Conservation (phyloP, 495 filamentous ascomycete species). For the Pyrenopolyporus hunteri region DNA sequence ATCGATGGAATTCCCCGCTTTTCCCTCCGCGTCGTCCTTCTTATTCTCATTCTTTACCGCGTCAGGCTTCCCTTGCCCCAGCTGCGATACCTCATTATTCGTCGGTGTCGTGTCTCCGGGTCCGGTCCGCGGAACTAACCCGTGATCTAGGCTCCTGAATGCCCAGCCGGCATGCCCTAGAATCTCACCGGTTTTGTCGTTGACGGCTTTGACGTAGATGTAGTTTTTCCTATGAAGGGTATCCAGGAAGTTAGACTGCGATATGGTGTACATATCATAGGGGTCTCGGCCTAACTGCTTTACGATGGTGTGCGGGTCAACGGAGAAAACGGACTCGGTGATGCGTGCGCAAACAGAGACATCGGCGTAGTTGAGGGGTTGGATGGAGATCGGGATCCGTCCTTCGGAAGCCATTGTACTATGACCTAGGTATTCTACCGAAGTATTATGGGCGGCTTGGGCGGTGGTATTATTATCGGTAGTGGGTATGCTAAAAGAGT, state of each 20-base stretch:
- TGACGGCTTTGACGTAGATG: slow-evolving; percentile 35
- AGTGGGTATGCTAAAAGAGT: too few relatives aligned
- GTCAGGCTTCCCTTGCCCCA: background rate
- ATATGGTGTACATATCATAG: slow-evolving; percentile 23
- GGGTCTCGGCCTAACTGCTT: slow-evolving; percentile 23
- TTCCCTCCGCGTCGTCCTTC: background rate
- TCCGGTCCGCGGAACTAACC: slow-evolving; percentile 14
- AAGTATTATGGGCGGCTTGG: background rate
- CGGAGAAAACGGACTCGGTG: slow-evolving; percentile 18
- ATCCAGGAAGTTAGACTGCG: slow-evolving; percentile 8
- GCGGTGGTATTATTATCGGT: background rate
- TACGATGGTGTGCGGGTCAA: slow-evolving; percentile 27
- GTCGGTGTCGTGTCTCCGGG: slow-evolving; percentile 3
- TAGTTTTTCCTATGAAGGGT: slow-evolving; percentile 21
- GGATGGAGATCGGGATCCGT: slow-evolving; percentile 15
- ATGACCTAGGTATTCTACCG: too few relatives aligned
- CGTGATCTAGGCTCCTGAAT: slow-evolving; percentile 19
- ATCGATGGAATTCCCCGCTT: slow-evolving; percentile 17
- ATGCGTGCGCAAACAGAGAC: slow-evolving; percentile 14
- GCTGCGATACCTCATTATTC: background rate
- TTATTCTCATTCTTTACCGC: background rate
- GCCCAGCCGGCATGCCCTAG: slow-evolving; percentile 34
- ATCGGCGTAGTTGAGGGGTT: slow-evolving; percentile 22
- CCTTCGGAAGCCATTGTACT: slow-evolving; percentile 2
- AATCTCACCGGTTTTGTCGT: slow-evolving; percentile 18